Conservation (phyloP, 1,139 yeast species). For the Lodderomyces orthopsilosis region DNA sequence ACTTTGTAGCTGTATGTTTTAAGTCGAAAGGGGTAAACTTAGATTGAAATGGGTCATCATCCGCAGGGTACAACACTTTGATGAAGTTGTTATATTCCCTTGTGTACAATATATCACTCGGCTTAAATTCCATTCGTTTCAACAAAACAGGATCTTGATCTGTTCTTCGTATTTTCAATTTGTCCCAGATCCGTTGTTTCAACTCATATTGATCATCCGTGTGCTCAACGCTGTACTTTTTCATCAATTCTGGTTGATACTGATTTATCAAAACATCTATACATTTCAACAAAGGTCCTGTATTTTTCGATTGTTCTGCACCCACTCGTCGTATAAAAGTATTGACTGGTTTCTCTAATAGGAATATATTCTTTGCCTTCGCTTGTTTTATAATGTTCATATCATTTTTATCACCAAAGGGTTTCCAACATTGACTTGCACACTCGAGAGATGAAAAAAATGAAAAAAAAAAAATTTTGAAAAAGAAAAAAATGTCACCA, state of each 20-base stretch:
- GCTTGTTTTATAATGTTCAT: conserved; percentile 9
- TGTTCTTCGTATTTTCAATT: conserved; percentile 6
- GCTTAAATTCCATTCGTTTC: conserved; percentile 1
- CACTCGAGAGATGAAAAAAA: too few species aligned
- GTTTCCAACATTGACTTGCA: not conserved
- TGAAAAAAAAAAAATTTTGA: not conserved
- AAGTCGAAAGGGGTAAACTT: conserved; percentile 10
- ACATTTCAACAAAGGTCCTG: conserved; percentile 13
- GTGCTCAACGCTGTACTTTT: conserved; percentile 9
- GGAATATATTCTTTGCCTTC: conserved; percentile 4
- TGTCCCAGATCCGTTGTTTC: conserved; percentile 14
- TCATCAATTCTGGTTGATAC: conserved; percentile 11
- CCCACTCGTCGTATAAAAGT: conserved; percentile 7
- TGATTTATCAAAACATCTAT: conserved; percentile 15
- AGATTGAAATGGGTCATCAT: conserved; percentile 5
- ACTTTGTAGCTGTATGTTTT: conserved; percentile 15
- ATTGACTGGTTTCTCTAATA: conserved; percentile 7
- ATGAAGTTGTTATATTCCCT: conserved; percentile 22
- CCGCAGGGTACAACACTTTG: conserved; percentile 33
- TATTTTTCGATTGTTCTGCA: conserved; percentile 9
- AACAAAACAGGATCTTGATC: conserved; percentile 3
- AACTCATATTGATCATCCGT: conserved; percentile 7
- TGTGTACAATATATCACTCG: conserved; percentile 1
- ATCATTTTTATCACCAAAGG: conserved; percentile 4
- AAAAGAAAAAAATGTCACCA: conserved; percentile 3